phyloP scores from a whole-genome alignment of 257 asterid species.

The Penstemon barbatus region DNA sequence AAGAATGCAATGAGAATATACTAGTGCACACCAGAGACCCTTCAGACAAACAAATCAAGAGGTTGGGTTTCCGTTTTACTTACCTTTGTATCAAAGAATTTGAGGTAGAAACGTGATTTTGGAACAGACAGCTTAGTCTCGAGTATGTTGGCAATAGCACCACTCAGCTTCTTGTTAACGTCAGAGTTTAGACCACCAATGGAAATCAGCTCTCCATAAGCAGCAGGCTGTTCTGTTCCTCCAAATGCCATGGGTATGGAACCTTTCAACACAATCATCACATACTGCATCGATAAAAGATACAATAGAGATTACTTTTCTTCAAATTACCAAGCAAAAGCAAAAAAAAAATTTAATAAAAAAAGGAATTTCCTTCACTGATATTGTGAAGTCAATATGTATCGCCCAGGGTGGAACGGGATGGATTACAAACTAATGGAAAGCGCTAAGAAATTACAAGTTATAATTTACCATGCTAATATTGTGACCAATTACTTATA shows the following conservation, averaged over 20 bases:
- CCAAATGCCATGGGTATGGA: constrained; percentile 91
- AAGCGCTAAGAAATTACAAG: background rate
- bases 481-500: background rate
- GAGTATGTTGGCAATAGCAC: constrained; percentile 72
- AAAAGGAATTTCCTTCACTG: background rate
- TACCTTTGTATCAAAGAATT: constrained; percentile 88
- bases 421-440: too few relatives aligned
- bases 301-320: background rate
- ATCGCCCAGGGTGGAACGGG: background rate
- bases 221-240: constrained; percentile 91
- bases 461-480: background rate
- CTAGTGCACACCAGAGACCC: constrained; percentile 23
- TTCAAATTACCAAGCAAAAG: background rate
- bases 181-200: constrained; percentile 82
- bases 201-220: constrained; percentile 85
- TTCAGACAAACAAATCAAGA: background rate
- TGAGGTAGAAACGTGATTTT: constrained; percentile 83
- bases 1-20: constrained; percentile 64
- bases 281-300: constrained; percentile 59
- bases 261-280: constrained; percentile 92
- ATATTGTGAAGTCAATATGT: background rate
- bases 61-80: constrained; percentile 15
- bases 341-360: background rate
- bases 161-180: constrained; percentile 87
- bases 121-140: constrained; percentile 80